Conservation (phyloP, 768 basidiomycete species). For the Rossbeevera mucosa region DNA sequence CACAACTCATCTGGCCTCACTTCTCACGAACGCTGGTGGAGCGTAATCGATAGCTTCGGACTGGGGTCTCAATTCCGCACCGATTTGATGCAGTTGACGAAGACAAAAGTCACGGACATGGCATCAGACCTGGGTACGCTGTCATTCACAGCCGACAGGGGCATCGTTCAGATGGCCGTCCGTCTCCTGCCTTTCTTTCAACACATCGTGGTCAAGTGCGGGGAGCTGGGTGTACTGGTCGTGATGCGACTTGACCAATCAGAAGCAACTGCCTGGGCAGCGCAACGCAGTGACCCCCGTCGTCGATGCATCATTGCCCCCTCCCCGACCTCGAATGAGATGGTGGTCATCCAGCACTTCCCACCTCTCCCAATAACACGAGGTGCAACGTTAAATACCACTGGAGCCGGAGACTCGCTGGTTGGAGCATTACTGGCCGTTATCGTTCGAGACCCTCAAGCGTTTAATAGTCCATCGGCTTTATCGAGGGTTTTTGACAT, state of each 20-base stretch:
- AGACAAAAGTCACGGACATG: slow-evolving; percentile 39
- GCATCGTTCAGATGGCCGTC: slow-evolving; percentile 76
- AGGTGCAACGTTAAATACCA: slow-evolving; percentile 58
- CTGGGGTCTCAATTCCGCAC: slow-evolving; percentile 64
- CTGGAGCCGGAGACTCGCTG: slow-evolving; percentile 89
- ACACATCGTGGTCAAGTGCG: slow-evolving; percentile 82
- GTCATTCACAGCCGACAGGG: slow-evolving; percentile 61
- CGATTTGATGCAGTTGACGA: slow-evolving; percentile 60
- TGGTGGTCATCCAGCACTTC: slow-evolving; percentile 70
- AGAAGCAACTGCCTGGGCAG: slow-evolving; percentile 46
- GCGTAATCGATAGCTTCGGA: slow-evolving; percentile 53
- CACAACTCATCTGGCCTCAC: slow-evolving; percentile 46
- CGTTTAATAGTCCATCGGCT: slow-evolving; percentile 42
- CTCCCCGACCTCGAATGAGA: slow-evolving; percentile 40
- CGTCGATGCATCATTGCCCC: slow-evolving; percentile 50
- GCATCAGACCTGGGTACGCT: slow-evolving; percentile 42
- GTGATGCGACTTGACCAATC: slow-evolving; percentile 51
- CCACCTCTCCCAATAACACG: slow-evolving; percentile 46
- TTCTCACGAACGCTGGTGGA: slow-evolving; percentile 61
- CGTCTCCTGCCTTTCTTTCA: slow-evolving; percentile 82
- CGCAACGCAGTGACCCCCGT: slow-evolving; percentile 42
- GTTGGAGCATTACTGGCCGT: slow-evolving; percentile 79
- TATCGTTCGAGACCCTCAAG: slow-evolving; percentile 41
- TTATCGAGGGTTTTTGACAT: slow-evolving; percentile 44
- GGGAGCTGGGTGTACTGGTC: slow-evolving; percentile 59